Evolutionary conservation across 257 asterid species (phyloP), one percentile per base, ranked within the genome.

Genomic region (Solanum neorickii): DNA sequence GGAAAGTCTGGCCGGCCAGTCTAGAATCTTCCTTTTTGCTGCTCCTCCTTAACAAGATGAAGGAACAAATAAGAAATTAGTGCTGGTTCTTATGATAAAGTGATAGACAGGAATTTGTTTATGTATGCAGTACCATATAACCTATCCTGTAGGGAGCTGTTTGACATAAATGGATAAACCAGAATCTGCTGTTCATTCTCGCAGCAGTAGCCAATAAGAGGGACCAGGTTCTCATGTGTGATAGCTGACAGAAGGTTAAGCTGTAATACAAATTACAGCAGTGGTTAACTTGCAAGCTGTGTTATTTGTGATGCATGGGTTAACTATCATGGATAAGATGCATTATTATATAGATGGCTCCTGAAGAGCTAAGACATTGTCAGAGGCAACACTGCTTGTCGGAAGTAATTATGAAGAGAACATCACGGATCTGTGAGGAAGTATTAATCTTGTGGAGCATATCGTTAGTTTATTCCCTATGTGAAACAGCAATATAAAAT

Each of bases 161-260:
- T 96, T 21, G 98, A 96, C 98, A 96, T 96, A 91, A 93, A 96
- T 41, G 98, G 98, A 89, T 94, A 96, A 88, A 96, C 98, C 83
- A 94, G 98, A 86, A 94, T 96, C 86, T 96, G 98, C 69, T 96
- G 98, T 91, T 96, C 98, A 60, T 92, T 94, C 90, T 96, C 98
- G n/a, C 96, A 92, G 91, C 98, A 96, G 89, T 92, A 96, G 87
- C 94, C 98, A 86, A 94, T 91, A 85, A 96, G 94, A 62, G 95
- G 98, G 42, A 96, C 96, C 90, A 96, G 91, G 91, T 96, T 94
- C 90, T 96, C 98, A 37, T 96, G 96, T 52, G 90, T 91, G 80
- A 93, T 92, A 76, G 94, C 94, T 82, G 98, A 96, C 87, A 94
- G 97, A 74, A 95, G 91, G 93, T 92, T 95, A 86, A 94, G 90